Evolutionary conservation across 2,329 filamentous ascomycete species (phyloP).

Genomic region (Stachybotrys echinatus): DNA sequence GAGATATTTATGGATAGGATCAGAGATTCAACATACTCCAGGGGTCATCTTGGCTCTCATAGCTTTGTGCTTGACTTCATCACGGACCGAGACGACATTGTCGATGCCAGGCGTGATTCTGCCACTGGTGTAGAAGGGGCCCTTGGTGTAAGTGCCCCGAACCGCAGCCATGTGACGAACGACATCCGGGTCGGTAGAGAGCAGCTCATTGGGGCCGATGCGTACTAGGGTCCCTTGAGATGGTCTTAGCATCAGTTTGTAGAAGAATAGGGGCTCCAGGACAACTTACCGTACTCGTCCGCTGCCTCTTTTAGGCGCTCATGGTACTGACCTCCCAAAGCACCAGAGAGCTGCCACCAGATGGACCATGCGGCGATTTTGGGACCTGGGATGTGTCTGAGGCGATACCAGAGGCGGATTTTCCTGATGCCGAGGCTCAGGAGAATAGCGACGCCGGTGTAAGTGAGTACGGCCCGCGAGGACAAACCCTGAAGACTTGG

Average conservation of each 20-base stretch:
- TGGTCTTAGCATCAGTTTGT: conserved; percentile 4
- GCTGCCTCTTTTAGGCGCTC: conserved; percentile 16
- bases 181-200: conserved; percentile 32
- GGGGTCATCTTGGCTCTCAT: conserved; percentile 39
- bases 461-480: conserved; percentile 1
- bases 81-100: conserved; percentile 45
- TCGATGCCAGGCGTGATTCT: conserved; percentile 48
- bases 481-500: background rate
- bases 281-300: conserved; percentile 15
- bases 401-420: conserved; percentile 17
- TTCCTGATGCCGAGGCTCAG: background rate
- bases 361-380: conserved; percentile 16
- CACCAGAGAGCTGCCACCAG: conserved; percentile 21
- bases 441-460: background rate
- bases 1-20: background rate
- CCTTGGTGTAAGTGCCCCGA: conserved; percentile 29
- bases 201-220: conserved; percentile 35
- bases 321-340: conserved; percentile 20
- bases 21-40: conserved; percentile 25
- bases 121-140: conserved; percentile 41
- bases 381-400: conserved; percentile 22
- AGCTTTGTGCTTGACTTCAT: conserved; percentile 39
- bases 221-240: conserved; percentile 28
- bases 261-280: too few species aligned
- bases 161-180: conserved; percentile 30